Evolutionary conservation across 257 asterid genomes (phyloP), one percentile per base, ranked within the genome.

Genomic region (Galeopsis tetrahit): DNA sequence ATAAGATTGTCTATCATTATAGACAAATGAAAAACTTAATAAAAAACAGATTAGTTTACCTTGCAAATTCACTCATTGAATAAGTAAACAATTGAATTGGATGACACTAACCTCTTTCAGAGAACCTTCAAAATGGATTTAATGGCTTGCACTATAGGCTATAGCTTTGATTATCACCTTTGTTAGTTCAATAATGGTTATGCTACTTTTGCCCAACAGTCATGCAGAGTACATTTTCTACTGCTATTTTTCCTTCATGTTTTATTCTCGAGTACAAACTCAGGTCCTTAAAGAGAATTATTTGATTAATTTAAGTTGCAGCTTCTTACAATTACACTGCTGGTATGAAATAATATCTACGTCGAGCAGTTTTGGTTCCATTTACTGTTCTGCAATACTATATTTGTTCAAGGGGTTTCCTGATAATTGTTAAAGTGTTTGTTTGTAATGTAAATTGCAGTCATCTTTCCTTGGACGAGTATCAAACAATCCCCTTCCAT

Each of bases 381-480:
- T 36, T 32, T 79, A 53, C 48, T 21, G 64, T 79, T 61, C 48
- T 21, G 64, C 55, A 67, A 3, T 42, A 43, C 2, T n/a, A 34
- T 15, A 53, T 46, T 57, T 72, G 31, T 10, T 10, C 13, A 55
- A 33, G 55, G 7, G 55, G 69, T 53, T 32, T 36, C 73, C 6
- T 6, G 59, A 13, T 17, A n/a, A 49, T 49, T 49, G 14, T 60
- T 35, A 11, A 63, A 32, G 57, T 55, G 48, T 43, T 52, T n/a
- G 21, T 32, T 33, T 58, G 4, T 15, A 39, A 39, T 64, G 56
- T 68, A 44, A 21, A 70, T 17, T 83, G 83, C 88, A 91, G 99
- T 84, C 99, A 78, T 91, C 99, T 69, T 94, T 94, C 81, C 83
- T 86, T 55, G 95, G 96, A 13, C 95, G 95, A 65, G 78, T 35